Evolutionary conservation across 352 stramenopile genomes (phyloP).

Genomic region (Phytophthora citrophthora): DNA sequence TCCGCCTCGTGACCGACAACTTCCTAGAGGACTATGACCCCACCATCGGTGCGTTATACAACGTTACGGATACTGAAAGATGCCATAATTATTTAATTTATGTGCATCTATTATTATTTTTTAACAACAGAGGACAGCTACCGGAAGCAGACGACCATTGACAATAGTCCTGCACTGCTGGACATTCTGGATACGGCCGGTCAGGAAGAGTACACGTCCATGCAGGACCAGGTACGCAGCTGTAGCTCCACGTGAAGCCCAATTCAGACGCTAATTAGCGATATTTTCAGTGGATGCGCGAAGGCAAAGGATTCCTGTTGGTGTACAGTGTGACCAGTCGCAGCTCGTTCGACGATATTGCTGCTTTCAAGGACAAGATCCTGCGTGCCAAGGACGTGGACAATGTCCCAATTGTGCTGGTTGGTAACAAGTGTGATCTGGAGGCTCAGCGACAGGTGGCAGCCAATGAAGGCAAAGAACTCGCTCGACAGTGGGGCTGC

Average conservation of each 20-base stretch:
- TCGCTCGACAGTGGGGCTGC: slow-evolving; percentile 81
- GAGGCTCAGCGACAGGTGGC: slow-evolving; percentile 78
- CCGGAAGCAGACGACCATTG: slow-evolving; percentile 90
- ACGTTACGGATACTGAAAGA: too few relatives aligned
- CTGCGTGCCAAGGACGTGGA: slow-evolving; percentile 89
- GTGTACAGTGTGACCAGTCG: slow-evolving; percentile 91
- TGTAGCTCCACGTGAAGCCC: neutral
- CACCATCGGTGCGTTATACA: slow-evolving; percentile 74
- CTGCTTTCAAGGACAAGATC: slow-evolving; percentile 91
- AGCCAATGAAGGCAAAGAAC: slow-evolving; percentile 63
- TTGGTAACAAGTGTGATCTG: slow-evolving; percentile 91
- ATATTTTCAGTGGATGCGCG: slow-evolving; percentile 87
- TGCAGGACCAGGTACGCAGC: slow-evolving; percentile 84
- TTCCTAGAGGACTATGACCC: slow-evolving; percentile 95
- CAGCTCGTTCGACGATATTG: slow-evolving; percentile 91
- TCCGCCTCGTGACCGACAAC: slow-evolving; percentile 92
- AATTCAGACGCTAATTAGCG: neutral
- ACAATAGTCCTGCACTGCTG: slow-evolving; percentile 80
- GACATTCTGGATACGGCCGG: slow-evolving; percentile 93
- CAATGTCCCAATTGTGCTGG: slow-evolving; percentile 86
- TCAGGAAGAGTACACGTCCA: slow-evolving; percentile 93
- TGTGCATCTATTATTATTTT: neutral
- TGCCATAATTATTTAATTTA: too few relatives aligned
- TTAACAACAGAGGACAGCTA: slow-evolving; percentile 89
- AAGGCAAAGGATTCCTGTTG: slow-evolving; percentile 91